Evolutionary conservation across 345 rosid genomes (phyloP), one percentile per base, ranked within the genome.

Genomic region (Eucalyptus erythrocorys): DNA sequence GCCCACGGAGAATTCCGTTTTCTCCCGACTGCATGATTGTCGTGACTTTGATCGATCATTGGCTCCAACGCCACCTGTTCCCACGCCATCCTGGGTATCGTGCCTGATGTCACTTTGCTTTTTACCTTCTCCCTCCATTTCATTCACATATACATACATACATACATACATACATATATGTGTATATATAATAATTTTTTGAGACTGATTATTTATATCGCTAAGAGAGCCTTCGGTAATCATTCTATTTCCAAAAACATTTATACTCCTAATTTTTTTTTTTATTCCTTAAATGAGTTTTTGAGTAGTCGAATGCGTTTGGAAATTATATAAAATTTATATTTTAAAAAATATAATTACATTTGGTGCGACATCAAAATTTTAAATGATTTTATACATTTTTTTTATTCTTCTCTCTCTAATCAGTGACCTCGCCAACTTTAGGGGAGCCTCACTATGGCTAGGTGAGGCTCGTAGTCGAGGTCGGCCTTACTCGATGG

Each of bases 351-450:
- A 43, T 43, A 43, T 1, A 43, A 43, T 43, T 48, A 48, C 49
- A 48, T 48, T 48, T 4, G 4, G 2, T 48, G 12, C 5, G 13
- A 11, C 1, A 1, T 48, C 48, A 48, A 48, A 48, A 48, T 48
- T 48, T 48, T 48, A 1, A 48, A 1, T 0, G 4, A 51, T 19
- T 19, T 51, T 51, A 8, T 51, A 51, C 10, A 1, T 51, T 17
- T 1, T 17, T 17, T 1, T 21, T 51, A 1, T 51, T 51, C 4
- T 51, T 51, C 22, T 51, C 19, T 0, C 4, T 12, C 14, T 48
- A 48, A 5, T 48, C 14, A 2, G 0, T 1, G 5, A 48, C 49
- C 49, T 48, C 49, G 4, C 5, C 0, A 1, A 48, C 1, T 14
- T 48, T 5, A 8, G 14, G 14, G 49, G 14, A 48, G 49, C 49